A percentile compares a stretch with the other conserved stretches of the same genome.
phyloP scores from a whole-genome alignment of 805 yeast species.

The Kuraishia ogatae region DNA sequence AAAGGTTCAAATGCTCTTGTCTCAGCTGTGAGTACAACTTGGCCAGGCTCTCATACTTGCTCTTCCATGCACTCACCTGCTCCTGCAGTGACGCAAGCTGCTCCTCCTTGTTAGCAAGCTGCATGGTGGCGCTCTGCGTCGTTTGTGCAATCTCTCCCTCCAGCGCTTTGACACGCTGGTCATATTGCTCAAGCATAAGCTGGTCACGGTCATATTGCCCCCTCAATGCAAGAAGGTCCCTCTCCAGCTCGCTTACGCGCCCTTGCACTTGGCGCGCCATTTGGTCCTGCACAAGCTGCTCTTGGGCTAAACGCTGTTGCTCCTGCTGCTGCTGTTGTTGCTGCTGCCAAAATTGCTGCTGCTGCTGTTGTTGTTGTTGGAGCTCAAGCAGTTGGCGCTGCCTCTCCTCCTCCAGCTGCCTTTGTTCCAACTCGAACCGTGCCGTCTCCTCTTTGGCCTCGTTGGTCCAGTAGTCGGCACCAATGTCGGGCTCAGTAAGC shows the following conservation, averaged over 20 bases:
- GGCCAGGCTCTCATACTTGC: slow-evolving; percentile 83
- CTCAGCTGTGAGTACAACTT: slow-evolving; percentile 84
- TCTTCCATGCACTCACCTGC: slow-evolving; percentile 71
- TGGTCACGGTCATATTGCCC: slow-evolving; percentile 86
- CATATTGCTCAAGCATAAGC: slow-evolving; percentile 77
- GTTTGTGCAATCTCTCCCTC: slow-evolving; percentile 63
- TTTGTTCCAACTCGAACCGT: slow-evolving; percentile 29
- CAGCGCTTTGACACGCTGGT: slow-evolving; percentile 70
- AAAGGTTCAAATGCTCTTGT: slow-evolving; percentile 78
- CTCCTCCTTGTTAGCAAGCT: slow-evolving; percentile 69
- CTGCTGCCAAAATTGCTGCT: slow-evolving; percentile 65
- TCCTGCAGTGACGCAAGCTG: slow-evolving; percentile 60
- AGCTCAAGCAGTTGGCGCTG: slow-evolving; percentile 50
- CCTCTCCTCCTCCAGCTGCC: slow-evolving; percentile 50
- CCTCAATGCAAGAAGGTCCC: slow-evolving; percentile 64
- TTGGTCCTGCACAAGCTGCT: slow-evolving; percentile 59
- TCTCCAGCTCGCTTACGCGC: slow-evolving; percentile 71
- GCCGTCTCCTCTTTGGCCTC: slow-evolving; percentile 22
- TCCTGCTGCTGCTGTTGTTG: slow-evolving; percentile 66
- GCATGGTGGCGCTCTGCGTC: slow-evolving; percentile 60
- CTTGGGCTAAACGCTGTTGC: slow-evolving; percentile 63
- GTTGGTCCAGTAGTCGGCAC: slow-evolving; percentile 32
- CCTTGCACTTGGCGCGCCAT: slow-evolving; percentile 69
- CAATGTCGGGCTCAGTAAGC: slow-evolving; percentile 44
- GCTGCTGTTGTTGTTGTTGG: slow-evolving; percentile 58